Evolutionary conservation across 2,329 filamentous ascomycete species (phyloP), one percentile per base, ranked within the genome.

Genomic region (Claviceps sp.): DNA sequence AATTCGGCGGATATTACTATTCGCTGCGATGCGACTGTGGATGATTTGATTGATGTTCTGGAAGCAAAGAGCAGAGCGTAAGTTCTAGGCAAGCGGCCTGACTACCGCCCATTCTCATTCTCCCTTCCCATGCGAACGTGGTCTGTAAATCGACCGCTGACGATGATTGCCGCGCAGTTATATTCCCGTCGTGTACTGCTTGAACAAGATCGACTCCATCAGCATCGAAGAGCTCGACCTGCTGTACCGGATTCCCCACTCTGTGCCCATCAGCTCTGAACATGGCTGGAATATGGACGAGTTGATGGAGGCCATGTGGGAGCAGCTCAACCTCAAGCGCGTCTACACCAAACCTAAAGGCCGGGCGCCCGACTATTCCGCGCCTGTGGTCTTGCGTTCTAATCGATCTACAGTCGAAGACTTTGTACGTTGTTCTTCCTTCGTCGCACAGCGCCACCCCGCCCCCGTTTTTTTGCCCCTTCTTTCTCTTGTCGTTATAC

Each of bases 281-380:
- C 85, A 91, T 65, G 93, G 93, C 52, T 98, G 93, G 93, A 98
- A 98, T 69, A 72, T 98, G 55, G 93, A 98, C 66, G 93, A 98
- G 73, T 73, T 98, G 58, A 79, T 98, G 74, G 93, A 97, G 72
- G 82, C 85, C 67, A 97, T 97, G 93, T 97, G 93, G 93, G 90
- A 96, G 53, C 95, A 95, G 70, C 79, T 98, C 61, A 88, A 86
- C 63, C 77, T 98, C 55, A 84, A 88, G 61, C 81, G 93, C 61
- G 86, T 98, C 46, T 98, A 98, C 73, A 98, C 93, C 53, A 98
- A 98, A 73, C 93, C 93, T 55, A 97, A 98, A 75, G 93, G 93
- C 56, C 89, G 84, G 67, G 77, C 89, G 69, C 93, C 93, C 16
- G 93, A 98, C 70, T 98, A 98, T 71, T 82, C 83, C 54, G 75